phyloP scores from a whole-genome alignment of 768 basidiomycete species.

The Kwoniella shandongensis region DNA sequence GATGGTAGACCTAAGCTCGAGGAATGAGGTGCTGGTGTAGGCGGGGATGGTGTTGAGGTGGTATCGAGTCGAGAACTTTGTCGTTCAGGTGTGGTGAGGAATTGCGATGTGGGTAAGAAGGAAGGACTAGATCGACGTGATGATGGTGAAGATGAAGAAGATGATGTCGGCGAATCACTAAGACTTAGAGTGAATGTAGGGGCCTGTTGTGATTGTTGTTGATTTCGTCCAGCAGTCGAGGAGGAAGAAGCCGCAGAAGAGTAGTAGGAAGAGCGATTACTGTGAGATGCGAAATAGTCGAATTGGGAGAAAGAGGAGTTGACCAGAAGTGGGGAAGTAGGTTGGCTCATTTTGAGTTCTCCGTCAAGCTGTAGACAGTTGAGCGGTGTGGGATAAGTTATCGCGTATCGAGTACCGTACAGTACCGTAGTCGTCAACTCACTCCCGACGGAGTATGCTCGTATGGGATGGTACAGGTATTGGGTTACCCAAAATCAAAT shows the following conservation, averaged over 20 bases:
- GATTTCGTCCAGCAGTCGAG: conserved; percentile 10
- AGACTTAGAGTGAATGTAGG: background rate
- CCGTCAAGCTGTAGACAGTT: no score
- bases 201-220: no score
- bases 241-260: background rate
- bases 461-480: no score
- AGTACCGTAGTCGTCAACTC: no score
- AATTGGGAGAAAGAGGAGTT: conserved; percentile 34
- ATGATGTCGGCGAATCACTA: background rate
- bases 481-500: no score
- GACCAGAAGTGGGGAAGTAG: conserved; percentile 25
- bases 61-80: no score
- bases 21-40: background rate
- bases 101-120: background rate
- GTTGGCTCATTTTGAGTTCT: conserved; percentile 13
- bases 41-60: background rate
- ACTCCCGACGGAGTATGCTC: no score
- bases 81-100: background rate
- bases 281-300: conserved; percentile 25
- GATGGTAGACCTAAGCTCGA: background rate
- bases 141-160: background rate
- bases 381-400: no score
- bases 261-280: conserved; percentile 4
- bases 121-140: background rate
- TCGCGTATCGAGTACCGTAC: no score